phyloP scores from a whole-genome alignment of 768 basidiomycete genomes.

The Boletus rubropictus region DNA sequence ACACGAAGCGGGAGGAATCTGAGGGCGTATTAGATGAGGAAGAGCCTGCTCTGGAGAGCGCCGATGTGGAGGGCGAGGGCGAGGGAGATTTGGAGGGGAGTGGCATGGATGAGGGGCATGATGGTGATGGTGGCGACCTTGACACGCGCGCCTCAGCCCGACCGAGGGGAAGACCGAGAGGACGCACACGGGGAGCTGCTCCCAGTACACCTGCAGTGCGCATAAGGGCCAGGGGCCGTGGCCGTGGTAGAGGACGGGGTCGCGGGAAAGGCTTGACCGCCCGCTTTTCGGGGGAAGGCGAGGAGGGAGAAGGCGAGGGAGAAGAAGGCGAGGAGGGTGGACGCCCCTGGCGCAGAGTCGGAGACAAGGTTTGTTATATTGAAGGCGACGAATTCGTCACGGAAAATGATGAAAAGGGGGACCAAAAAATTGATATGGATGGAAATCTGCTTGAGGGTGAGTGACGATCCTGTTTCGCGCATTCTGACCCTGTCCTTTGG shows the following conservation, averaged over 20 bases:
- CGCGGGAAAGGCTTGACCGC: slow-evolving; percentile 30
- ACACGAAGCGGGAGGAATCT: slow-evolving; percentile 28
- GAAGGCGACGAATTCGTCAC: slow-evolving; percentile 88
- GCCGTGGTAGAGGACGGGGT: slow-evolving; percentile 39
- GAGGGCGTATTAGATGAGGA: slow-evolving; percentile 29
- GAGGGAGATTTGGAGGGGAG: slow-evolving; percentile 31
- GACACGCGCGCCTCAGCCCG: slow-evolving; percentile 30
- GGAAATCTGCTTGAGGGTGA: slow-evolving; percentile 83
- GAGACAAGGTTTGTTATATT: slow-evolving; percentile 69
- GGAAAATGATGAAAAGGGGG: slow-evolving; percentile 77
- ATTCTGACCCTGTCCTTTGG: neutral
- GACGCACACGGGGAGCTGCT: slow-evolving; percentile 32
- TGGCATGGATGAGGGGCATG: slow-evolving; percentile 26
- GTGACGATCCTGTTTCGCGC: slow-evolving; percentile 21
- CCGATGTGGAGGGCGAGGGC: slow-evolving; percentile 25
- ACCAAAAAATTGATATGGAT: slow-evolving; percentile 83
- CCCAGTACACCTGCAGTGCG: slow-evolving; percentile 29
- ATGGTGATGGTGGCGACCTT: slow-evolving; percentile 32
- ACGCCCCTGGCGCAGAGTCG: slow-evolving; percentile 68
- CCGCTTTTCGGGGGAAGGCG: slow-evolving; percentile 30
- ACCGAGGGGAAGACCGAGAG: slow-evolving; percentile 35
- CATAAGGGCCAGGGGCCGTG: slow-evolving; percentile 33
- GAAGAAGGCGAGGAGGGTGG: slow-evolving; percentile 41
- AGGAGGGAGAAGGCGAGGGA: slow-evolving; percentile 34
- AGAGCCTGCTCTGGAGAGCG: slow-evolving; percentile 25